Base-by-base conservation (phyloP, 495 filamentous ascomycete species). In the Aspergillus asperescens region DNA sequence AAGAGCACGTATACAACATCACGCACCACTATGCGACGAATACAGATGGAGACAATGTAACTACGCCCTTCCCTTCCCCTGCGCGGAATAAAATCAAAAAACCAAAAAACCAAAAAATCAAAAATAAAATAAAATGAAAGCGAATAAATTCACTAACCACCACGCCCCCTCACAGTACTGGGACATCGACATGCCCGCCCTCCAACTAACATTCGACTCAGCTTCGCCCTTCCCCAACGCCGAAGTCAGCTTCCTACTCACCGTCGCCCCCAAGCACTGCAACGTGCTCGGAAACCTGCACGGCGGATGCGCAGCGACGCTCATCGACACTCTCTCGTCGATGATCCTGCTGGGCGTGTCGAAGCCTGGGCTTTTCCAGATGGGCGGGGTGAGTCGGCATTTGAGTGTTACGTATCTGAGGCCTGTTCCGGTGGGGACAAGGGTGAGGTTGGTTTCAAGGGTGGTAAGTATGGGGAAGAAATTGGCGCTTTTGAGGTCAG, bases 321-420 rank as follows among this genome's bases (percentile, higher is more conserved):
- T 89, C 2, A 82, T 88, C 58, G 86, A 89, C 62, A 62, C 80
- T 18, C 78, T 83, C 56, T 87, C 87, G 0, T 79, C 78, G 4
- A 59, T 71, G n/a, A 71, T 81, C 12, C 64, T 89, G 15, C 61
- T 76, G 5, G 77, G 82, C 0, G 65, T 84, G 28, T 74, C 78
- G 10, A 66, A 66, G 13, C 78, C 80, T 0, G 87, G 86, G 3
- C 81, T 74, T 53, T 90, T 86, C 76, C 49, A 71, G 23, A 66
- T 65, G 41, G 72, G 77, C n/a, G 86, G 87, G 9, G 84, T 89
- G 2, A 83, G 74, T 56, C 76, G 86, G 22, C 83, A 82, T 15
- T 66, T 90, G 27, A 82, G 79, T 53, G 71, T 83, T 7, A 86
- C 85, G 0, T 91, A 87, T 63, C 60, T 89, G 34, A 73, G 84